Percentiles rank a stretch among this genome's conserved stretches.
Conservation (phyloP, 2,329 filamentous ascomycete genomes). For the Exserohilum turcica region DNA sequence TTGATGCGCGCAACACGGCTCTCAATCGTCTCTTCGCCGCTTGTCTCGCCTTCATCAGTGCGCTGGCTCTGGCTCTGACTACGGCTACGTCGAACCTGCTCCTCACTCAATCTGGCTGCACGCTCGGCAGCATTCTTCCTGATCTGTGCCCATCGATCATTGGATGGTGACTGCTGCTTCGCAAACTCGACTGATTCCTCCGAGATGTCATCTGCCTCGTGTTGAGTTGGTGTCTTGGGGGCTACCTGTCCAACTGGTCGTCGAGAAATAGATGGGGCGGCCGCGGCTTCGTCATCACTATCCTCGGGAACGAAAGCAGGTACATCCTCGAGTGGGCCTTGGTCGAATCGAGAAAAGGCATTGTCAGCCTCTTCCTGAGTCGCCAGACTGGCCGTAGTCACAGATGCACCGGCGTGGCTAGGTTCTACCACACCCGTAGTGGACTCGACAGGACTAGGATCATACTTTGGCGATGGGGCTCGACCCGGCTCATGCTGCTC, state of each 20-base stretch:
- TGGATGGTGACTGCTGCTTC: constrained; percentile 47
- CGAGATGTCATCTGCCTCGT: constrained; percentile 45
- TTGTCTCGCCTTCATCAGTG: constrained; percentile 85
- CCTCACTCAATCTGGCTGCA: constrained; percentile 69
- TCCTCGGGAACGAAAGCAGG: constrained; percentile 75
- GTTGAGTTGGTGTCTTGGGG: constrained; percentile 24
- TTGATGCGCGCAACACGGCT: constrained; percentile 97
- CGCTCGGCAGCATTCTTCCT: constrained; percentile 90
- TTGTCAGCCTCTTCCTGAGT: constrained; percentile 63
- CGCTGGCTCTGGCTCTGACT: constrained; percentile 61
- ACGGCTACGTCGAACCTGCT: constrained; percentile 63
- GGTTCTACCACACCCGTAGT: constrained; percentile 24
- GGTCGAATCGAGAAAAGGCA: constrained; percentile 76
- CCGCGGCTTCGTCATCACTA: constrained; percentile 36
- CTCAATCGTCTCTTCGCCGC: constrained; percentile 95
- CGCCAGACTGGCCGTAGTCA: constrained; percentile 65
- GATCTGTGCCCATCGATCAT: constrained; percentile 95
- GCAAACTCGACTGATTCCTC: constrained; percentile 50
- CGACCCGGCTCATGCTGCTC: constrained; percentile 29
- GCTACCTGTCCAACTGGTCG: constrained; percentile 24
- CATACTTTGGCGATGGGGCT: constrained; percentile 29
- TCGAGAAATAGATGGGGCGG: constrained; percentile 32
- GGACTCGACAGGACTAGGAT: constrained; percentile 34
- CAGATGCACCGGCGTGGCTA: constrained; percentile 54
- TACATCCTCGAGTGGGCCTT: constrained; percentile 84